Conservation (phyloP, 2,329 filamentous ascomycete species). For the Colletotrichum cereale region DNA sequence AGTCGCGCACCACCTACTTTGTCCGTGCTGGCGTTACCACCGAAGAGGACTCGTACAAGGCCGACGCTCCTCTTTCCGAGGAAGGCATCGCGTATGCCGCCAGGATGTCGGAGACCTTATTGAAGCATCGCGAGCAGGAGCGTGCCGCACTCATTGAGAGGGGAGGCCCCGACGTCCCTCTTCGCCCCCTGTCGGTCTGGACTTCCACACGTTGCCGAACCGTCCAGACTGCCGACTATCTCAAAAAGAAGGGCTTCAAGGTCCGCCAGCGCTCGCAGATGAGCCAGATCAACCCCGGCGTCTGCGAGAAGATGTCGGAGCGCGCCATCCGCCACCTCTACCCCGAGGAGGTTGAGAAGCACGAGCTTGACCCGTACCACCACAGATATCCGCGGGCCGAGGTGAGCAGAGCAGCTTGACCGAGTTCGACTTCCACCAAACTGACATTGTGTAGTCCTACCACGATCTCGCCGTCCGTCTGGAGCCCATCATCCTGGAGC, state of each 20-base stretch:
- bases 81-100: conserved; percentile 84
- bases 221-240: conserved; percentile 86
- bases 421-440: background rate
- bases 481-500: conserved; percentile 96
- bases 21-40: conserved; percentile 86
- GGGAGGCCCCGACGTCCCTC: conserved; percentile 74
- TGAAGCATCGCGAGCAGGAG: conserved; percentile 87
- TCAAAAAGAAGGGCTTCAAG: conserved; percentile 85
- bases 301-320: conserved; percentile 94
- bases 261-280: conserved; percentile 94
- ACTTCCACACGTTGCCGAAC: conserved; percentile 92
- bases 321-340: conserved; percentile 83
- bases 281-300: conserved; percentile 96
- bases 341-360: conserved; percentile 91
- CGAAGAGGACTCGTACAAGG: conserved; percentile 93
- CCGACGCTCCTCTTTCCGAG: conserved; percentile 85
- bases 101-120: conserved; percentile 86
- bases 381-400: conserved; percentile 96
- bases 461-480: conserved; percentile 98
- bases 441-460: conserved; percentile 77
- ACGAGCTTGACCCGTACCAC: conserved; percentile 95
- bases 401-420: conserved; percentile 60
- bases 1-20: conserved; percentile 93
- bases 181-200: conserved; percentile 91
- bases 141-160: conserved; percentile 75